Evolutionary conservation across 1,139 yeast species (phyloP).

Genomic region (Saccharomyces hybrid): DNA sequence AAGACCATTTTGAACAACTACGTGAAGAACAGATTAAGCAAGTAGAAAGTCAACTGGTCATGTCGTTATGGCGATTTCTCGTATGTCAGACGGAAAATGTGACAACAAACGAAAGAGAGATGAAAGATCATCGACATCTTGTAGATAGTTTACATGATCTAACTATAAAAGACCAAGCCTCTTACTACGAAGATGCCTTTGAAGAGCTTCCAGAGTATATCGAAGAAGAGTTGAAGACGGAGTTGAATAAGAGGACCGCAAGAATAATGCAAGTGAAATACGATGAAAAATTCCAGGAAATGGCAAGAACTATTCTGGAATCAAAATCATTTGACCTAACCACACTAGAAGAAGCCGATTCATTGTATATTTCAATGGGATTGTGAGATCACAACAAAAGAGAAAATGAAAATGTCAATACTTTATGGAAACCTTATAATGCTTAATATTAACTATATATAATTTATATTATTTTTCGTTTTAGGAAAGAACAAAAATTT

Average conservation of each 20-base stretch:
- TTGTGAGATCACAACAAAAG: conserved; percentile 26
- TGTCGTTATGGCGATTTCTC: conserved; percentile 26
- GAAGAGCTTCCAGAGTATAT: conserved; percentile 25
- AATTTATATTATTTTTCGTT: conserved; percentile 2
- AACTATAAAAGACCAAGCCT: conserved; percentile 14
- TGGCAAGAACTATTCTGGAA: conserved; percentile 66
- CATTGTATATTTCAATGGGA: conserved; percentile 59
- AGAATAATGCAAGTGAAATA: conserved; percentile 34
- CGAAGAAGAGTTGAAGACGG: conserved; percentile 15
- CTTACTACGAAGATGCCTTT: conserved; percentile 25
- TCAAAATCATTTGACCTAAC: conserved; percentile 38
- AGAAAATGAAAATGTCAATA: background rate
- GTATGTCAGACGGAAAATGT: conserved; percentile 18
- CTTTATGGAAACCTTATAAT: background rate
- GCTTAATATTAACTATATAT: conserved; percentile 5
- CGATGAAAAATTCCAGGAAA: conserved; percentile 55
- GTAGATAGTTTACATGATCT: conserved; percentile 21
- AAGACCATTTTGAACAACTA: conserved; percentile 14
- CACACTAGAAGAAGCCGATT: conserved; percentile 76
- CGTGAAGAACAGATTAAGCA: conserved; percentile 17
- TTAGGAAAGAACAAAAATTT: background rate
- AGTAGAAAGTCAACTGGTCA: conserved; percentile 23
- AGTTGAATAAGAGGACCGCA: conserved; percentile 12
- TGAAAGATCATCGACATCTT: conserved; percentile 17
- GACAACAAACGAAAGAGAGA: conserved; percentile 9